Base-by-base conservation (phyloP, 106 monocot species). In the Dendrobium officinale region DNA sequence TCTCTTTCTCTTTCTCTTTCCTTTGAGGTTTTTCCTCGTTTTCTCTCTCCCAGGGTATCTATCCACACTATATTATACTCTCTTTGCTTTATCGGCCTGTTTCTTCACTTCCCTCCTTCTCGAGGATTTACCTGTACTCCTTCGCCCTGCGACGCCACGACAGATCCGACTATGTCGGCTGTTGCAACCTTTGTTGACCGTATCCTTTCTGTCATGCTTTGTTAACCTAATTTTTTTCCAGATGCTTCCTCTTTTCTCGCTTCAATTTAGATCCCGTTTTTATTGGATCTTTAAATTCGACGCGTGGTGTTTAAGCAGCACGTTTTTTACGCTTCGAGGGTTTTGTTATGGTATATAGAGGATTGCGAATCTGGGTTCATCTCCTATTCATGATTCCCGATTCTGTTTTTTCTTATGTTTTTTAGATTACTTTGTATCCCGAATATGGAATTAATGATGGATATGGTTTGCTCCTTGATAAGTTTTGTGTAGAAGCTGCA, bases 171-270 rank as follows among this genome's bases (percentile, higher is more conserved):
- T 85, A 92, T 92, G 92, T 87, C 92, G 56, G 54, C 89, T 37
- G 92, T 84, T 56, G 75, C 89, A 31, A 68, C 86, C 26, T 72
- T 87, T 3, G 85, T 83, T 75, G 92, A 92, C 29, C 80, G 92
- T 92, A 92, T 85, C 85, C 82, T 88, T 84, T 76, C 33, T 77
- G 20, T 26, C 40, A 15, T 24, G 43, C 42, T 59, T 45, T 27
- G 24, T 73, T 37, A 1, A 40, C 49, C 20, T 5, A 16, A 16
- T 18, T 33, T 40, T 31, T 31, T 37, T 4, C 7, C 24, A 2
- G 4, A 26, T 66, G 9, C 22, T 37, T 70, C 37, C 70, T 31
- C 22, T 70, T 70, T 37, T 70, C n/a, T 70, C 24, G 37, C 22
- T 11, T 70, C 70, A 2, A 22, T 24, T 24, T 70, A 13, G 15